Base-by-base conservation (phyloP, 2,329 filamentous ascomycete genomes). In the Aplosporella prunicola region DNA sequence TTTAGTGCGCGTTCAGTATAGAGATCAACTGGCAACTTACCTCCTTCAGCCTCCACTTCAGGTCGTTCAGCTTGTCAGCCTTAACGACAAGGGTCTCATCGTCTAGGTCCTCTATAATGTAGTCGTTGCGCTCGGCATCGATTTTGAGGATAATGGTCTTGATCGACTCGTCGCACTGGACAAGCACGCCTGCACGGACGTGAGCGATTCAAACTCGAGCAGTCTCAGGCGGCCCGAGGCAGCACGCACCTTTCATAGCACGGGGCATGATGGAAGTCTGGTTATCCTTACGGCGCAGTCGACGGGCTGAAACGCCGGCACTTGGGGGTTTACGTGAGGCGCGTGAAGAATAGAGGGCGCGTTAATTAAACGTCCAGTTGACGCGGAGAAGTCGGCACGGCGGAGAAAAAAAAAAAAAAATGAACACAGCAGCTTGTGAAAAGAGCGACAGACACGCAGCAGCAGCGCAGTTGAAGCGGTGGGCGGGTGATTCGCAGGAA, bases 121-220 rank as follows among this genome's bases (percentile, higher is more conserved):
- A 84, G 46, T 80, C 76, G 58, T 87, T 77, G 40, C 63, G 53
- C 40, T 74, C 67, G 50, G 67, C 73, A 60, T 89, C 80, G 48
- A 89, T 82, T 51, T 78, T 82, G 49, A 83, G 68, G 52, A 89
- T 80, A 66, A 88, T 86, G 45, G 83, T 82, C 62, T 87, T 88
- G 70, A 89, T 87, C 29, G 81, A 84, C n/a, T 83, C 80, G 56
- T 89, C 83, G 61, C 81, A 86, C 60, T 86, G 76, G 60, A 89
- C 77, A 46, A 89, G 71, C 18, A 84, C 78, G 44, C 82, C 82
- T 70, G 43, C 2, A 20, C 5, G n/a, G n/a, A 31, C 20, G 29
- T 17, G 20, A 10, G 16, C 29, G 11, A 4, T 16, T 31, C 11
- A 5, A n/a, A 5, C 7, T 5, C 11, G 16, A 8, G 14, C 17